Conservation (phyloP, 257 asterid species). For the Paulownia fortunei region DNA sequence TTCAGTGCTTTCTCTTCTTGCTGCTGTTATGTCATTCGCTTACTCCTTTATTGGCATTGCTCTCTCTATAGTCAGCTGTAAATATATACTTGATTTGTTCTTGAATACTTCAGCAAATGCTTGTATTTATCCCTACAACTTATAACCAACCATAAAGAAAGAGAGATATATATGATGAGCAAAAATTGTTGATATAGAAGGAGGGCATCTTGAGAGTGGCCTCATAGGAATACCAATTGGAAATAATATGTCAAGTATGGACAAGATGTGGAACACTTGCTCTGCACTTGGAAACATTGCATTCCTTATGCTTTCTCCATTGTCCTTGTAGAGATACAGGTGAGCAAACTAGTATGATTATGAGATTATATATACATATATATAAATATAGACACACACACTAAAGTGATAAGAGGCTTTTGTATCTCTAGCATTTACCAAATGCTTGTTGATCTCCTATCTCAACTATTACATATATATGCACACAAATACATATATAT, state of each 20-base stretch:
- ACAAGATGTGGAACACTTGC: constrained; percentile 73
- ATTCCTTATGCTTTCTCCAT: constrained; percentile 68
- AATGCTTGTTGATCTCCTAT: too few relatives aligned
- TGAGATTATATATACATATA: too few relatives aligned
- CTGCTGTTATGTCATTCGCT: constrained; percentile 80
- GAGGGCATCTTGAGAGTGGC: constrained; percentile 39
- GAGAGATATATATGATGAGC: background rate
- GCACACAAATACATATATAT: too few relatives aligned
- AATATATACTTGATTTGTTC: too few relatives aligned
- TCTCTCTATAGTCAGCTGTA: background rate
- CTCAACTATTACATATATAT: too few relatives aligned
- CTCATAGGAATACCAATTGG: constrained; percentile 59
- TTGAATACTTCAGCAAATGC: too few relatives aligned
- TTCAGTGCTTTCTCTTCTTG: constrained; percentile 60
- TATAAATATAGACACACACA: too few relatives aligned
- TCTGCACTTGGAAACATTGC: constrained; percentile 77
- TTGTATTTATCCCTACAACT: too few relatives aligned
- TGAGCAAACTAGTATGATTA: background rate
- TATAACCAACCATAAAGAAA: too few relatives aligned
- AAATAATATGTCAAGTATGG: constrained; percentile 33
- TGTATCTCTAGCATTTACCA: too few relatives aligned
- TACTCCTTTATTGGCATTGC: constrained; percentile 54
- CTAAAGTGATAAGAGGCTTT: too few relatives aligned
- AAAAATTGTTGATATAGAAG: constrained; percentile 13
- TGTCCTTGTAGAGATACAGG: constrained; percentile 75